phyloP scores from a whole-genome alignment of 129 eudicot genomes.

The Saposhnikovia divaricata region DNA sequence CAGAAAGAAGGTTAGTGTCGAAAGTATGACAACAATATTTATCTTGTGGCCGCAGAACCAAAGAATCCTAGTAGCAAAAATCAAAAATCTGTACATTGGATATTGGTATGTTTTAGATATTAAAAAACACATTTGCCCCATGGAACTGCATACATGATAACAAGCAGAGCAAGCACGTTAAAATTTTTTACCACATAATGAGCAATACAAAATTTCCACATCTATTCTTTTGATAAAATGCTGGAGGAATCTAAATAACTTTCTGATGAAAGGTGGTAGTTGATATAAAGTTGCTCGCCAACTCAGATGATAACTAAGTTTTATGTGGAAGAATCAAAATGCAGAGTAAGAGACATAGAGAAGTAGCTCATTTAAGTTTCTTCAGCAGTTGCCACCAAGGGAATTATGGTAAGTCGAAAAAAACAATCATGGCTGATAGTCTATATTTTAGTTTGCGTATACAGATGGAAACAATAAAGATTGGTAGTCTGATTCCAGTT shows the following conservation, averaged over 20 bases:
- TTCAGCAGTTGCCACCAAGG: neutral
- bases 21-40: too few species aligned
- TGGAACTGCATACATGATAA: conserved; percentile 1
- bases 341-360: neutral
- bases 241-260: neutral
- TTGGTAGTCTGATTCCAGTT: neutral
- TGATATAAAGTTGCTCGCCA: neutral
- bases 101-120: too few species aligned
- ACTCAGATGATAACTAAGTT: neutral
- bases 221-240: neutral
- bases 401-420: neutral
- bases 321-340: neutral
- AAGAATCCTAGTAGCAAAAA: too few species aligned
- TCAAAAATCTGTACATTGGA: too few species aligned
- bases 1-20: too few species aligned
- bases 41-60: too few species aligned
- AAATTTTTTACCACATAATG: neutral
- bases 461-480: neutral
- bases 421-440: neutral
- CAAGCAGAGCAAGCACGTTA: neutral
- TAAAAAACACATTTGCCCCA: too few species aligned
- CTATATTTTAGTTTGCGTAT: neutral
- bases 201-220: neutral
- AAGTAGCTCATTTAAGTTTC: neutral
- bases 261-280: neutral